Evolutionary conservation across 163 green algal species (phyloP), one percentile per base, ranked within the genome.

Genomic region (Chloroidium sp.): DNA sequence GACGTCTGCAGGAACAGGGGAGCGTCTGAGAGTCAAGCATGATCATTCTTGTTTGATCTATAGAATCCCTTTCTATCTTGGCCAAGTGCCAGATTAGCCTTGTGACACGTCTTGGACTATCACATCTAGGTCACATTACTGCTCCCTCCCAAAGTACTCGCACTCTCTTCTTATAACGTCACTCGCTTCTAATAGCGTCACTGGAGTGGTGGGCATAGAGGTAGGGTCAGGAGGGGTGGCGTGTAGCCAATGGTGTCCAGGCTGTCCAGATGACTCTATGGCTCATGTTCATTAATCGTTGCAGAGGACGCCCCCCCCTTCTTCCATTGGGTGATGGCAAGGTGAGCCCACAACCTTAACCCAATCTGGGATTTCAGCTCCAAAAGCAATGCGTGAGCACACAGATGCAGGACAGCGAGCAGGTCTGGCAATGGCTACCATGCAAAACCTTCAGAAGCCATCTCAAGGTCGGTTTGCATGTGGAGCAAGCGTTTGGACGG

Each of bases 1-100:
- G 90, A 86, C 0, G 93, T 95, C 91, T 96, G 90, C 85, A 78
- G 64, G 58, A 62, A 3, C 77, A 68, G 1, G 60, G 58, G 57
- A 78, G 4, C 6, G 10, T 72, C 6, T 72, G 67, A 72, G 67
- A 6, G 6, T 10, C 6, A 72, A 72, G 67, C 6, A 10, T 6
- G 10, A 10, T 72, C 67, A 72, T 6, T 72, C 6, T n/a, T 6
- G 6, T n/a, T n/a, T n/a, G 6, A 10, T 6, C 67, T 6, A 6
- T 72, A 10, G 6, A 6, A n/a, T 72, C 6, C 67, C 10, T 6
- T n/a, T 6, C 67, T n/a, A 6, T n/a, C 6, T 10, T 72, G 67
- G 6, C 6, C 67, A 72, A 72, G 6, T 10, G 6, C 6, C 67
- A 72, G 67, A 6, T 10, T 72, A 6, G 67, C 10, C 10, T 72